Conservation (phyloP, 257 asterid species). For the Capsicum chinense region DNA sequence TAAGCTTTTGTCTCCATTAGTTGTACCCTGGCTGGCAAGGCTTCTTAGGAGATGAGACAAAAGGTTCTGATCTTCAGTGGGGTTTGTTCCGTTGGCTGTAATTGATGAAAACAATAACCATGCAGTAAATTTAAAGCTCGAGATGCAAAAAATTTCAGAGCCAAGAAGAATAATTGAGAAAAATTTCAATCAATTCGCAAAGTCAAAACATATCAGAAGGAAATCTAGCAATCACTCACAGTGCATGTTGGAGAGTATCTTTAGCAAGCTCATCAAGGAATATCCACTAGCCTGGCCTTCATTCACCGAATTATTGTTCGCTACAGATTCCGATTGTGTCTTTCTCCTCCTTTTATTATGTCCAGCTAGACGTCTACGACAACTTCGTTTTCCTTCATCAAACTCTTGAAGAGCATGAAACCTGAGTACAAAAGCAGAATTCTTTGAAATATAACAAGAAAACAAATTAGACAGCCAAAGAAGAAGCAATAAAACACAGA, state of each 20-base stretch:
- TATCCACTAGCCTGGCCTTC: conserved; percentile 66
- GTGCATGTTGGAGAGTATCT: conserved; percentile 77
- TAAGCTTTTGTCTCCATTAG: conserved; percentile 43
- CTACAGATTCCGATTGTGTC: conserved; percentile 56
- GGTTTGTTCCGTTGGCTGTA: conserved; percentile 60
- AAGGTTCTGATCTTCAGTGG: conserved; percentile 61
- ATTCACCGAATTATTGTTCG: conserved; percentile 43
- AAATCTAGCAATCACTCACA: conserved; percentile 51
- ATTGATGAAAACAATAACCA: conserved; percentile 34
- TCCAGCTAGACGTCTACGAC: conserved; percentile 79
- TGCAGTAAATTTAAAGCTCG: conserved; percentile 5
- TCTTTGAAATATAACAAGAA: neutral
- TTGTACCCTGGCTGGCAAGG: conserved; percentile 59
- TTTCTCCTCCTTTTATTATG: conserved; percentile 87
- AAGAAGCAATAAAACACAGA: neutral
- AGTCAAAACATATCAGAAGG: conserved; percentile 23
- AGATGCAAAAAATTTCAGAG: neutral
- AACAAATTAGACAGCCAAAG: neutral
- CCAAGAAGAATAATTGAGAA: conserved; percentile 28
- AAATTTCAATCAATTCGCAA: neutral
- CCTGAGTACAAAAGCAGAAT: conserved; percentile 41
- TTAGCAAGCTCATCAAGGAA: conserved; percentile 67
- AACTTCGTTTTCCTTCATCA: conserved; percentile 84
- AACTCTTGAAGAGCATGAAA: conserved; percentile 86
- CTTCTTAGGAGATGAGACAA: conserved; percentile 71